These are phyloP conservation scores for Solanum habrochaites DNA, from an alignment of 257 asterid genomes.

Conservation along the genomic window DNA sequence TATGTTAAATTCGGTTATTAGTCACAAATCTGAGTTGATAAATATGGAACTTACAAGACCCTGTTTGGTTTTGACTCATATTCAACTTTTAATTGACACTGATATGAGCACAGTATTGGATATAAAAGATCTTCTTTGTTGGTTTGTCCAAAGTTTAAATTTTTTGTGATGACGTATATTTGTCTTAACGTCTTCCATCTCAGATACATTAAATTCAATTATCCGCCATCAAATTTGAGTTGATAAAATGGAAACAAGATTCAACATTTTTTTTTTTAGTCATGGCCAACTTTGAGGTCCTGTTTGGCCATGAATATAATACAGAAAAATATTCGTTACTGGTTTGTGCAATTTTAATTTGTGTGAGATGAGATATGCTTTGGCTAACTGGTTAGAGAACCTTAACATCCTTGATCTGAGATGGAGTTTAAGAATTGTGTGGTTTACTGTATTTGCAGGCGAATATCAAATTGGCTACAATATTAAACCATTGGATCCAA, in stretches of 20 bases:
- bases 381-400: background rate
- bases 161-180: background rate
- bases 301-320: background rate
- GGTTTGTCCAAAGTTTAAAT: background rate
- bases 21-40: background rate
- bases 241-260: background rate
- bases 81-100: background rate
- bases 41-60: background rate
- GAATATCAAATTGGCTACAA: constrained; percentile 64
- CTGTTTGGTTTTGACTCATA: background rate
- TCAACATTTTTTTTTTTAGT: background rate
- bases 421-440: background rate
- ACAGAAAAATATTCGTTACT: background rate
- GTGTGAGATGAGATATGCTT: background rate
- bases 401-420: background rate
- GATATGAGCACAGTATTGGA: background rate
- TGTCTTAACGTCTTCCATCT: background rate
- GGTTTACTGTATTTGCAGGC: constrained; percentile 30
- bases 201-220: background rate
- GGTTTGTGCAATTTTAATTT: background rate
- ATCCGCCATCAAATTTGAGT: background rate
- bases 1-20: background rate
- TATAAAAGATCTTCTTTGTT: background rate
- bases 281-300: background rate
- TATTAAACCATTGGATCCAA: constrained; percentile 54